Evolutionary conservation across 2,329 filamentous ascomycete genomes (phyloP).

Genomic region (Nakataea oryzae): DNA sequence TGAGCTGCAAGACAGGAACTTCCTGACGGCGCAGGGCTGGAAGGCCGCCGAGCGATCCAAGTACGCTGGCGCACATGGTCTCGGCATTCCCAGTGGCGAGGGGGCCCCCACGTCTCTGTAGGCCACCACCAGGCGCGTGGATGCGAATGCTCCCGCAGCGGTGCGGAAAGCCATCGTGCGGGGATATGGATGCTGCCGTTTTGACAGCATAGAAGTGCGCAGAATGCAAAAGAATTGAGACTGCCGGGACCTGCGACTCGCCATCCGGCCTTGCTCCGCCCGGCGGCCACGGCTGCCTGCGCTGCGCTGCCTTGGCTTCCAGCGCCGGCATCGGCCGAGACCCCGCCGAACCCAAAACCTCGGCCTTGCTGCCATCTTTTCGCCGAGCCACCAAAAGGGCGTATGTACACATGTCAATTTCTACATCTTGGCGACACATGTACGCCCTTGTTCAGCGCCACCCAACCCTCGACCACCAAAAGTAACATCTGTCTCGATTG

Average conservation of each 20-base stretch:
- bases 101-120: not conserved
- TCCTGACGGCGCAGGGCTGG: not conserved
- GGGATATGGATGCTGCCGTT: no score
- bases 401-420: not conserved
- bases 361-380: not conserved
- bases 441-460: not conserved
- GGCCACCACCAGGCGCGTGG: no score
- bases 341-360: not conserved
- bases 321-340: not conserved
- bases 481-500: not conserved
- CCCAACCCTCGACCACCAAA: not conserved
- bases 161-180: no score
- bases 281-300: not conserved
- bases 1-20: slow-evolving; percentile 37
- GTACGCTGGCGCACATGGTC: not conserved
- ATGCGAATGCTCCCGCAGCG: no score
- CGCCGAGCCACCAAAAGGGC: not conserved
- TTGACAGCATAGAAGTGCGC: not conserved
- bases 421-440: not conserved
- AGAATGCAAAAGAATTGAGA: not conserved
- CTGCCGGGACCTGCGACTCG: no score
- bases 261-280: no score
- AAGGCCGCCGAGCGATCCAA: not conserved
- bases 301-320: not conserved
- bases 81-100: not conserved